Evolutionary conservation across 2,329 filamentous ascomycete genomes (phyloP).

Genomic region (Paecilomyces variotii): DNA sequence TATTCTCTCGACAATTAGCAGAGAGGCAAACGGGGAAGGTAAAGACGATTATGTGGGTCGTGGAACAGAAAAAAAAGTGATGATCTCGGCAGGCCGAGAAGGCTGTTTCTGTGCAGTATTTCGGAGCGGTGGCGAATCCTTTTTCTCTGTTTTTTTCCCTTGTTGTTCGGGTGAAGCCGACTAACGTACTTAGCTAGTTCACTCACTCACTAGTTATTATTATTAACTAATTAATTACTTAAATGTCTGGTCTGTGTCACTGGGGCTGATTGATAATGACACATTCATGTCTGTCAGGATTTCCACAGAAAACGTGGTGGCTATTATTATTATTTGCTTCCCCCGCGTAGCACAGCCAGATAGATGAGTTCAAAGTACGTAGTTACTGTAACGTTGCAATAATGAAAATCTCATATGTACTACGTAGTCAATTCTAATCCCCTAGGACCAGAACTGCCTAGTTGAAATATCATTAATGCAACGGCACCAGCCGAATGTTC

Average conservation of each 20-base stretch:
- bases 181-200: neutral
- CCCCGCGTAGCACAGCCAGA: too few relatives aligned
- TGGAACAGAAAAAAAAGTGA: neutral
- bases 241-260: neutral
- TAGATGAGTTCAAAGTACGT: too few relatives aligned
- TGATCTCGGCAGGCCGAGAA: conserved; percentile 13
- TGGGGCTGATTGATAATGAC: neutral
- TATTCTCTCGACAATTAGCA: neutral
- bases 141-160: neutral
- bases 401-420: too few relatives aligned
- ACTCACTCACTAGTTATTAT: too few relatives aligned
- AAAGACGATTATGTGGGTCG: conserved; percentile 1
- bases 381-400: too few relatives aligned
- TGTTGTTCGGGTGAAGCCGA: neutral
- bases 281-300: neutral
- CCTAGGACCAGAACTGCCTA: too few relatives aligned
- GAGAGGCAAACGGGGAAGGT: neutral
- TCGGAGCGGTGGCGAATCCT: neutral
- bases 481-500: too few relatives aligned
- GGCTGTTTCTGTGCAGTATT: neutral
- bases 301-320: neutral
- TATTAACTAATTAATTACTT: too few relatives aligned
- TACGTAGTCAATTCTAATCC: too few relatives aligned
- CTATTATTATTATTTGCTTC: neutral
- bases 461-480: too few relatives aligned